Evolutionary conservation across 2,329 filamentous ascomycete genomes (phyloP).

Genomic region (Penicillium sp.): DNA sequence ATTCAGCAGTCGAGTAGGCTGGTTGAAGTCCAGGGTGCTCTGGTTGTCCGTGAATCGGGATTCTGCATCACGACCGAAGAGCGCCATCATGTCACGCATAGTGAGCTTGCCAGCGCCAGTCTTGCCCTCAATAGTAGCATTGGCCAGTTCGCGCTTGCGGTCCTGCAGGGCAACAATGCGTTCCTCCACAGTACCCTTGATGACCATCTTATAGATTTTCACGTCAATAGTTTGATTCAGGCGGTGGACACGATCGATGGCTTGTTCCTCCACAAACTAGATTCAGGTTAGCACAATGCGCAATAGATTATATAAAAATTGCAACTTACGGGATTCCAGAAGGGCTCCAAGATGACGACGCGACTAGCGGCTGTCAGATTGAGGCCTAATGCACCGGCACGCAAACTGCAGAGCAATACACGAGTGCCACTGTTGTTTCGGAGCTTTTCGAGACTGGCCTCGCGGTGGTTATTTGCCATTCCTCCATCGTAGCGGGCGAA

Average conservation of each 20-base stretch:
- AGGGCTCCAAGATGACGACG: conserved; percentile 93
- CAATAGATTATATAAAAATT: conserved; percentile 10
- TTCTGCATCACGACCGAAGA: conserved; percentile 74
- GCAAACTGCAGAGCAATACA: conserved; percentile 86
- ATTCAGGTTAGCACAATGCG: conserved; percentile 13
- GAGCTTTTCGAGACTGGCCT: conserved; percentile 76
- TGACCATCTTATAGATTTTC: conserved; percentile 89
- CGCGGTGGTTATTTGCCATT: conserved; percentile 90
- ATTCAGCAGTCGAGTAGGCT: conserved; percentile 32
- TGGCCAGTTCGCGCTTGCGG: conserved; percentile 87
- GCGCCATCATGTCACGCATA: conserved; percentile 86
- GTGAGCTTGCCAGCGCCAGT: conserved; percentile 76
- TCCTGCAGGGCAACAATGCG: conserved; percentile 92
- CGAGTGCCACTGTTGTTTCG: conserved; percentile 72
- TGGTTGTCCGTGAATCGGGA: conserved; percentile 41
- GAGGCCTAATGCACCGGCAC: conserved; percentile 87
- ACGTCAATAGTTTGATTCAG: conserved; percentile 95
- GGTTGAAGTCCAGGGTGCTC: conserved; percentile 39
- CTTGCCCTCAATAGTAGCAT: conserved; percentile 81
- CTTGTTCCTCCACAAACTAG: conserved; percentile 97
- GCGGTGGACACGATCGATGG: conserved; percentile 97
- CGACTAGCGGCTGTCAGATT: conserved; percentile 92
- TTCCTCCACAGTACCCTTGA: conserved; percentile 83
- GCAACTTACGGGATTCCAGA: conserved; percentile 83
- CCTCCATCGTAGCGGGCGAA: conserved; percentile 90